These are phyloP conservation scores for Xylaria sp. DNA, from an alignment of 2,329 filamentous ascomycete genomes.

Conservation along the genomic window DNA sequence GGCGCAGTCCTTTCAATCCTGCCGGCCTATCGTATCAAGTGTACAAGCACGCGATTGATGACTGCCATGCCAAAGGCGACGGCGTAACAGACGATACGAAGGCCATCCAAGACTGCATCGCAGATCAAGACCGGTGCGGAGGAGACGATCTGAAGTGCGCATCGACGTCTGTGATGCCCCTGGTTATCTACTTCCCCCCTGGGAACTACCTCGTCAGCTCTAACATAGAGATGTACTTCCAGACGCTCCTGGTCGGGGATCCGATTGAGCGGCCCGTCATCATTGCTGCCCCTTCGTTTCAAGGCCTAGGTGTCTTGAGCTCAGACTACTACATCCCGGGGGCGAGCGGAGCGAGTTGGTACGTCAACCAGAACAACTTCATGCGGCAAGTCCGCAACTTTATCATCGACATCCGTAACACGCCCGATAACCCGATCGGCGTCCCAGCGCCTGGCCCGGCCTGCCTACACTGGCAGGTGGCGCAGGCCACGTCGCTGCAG, in stretches of 20 bases:
- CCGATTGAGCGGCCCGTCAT: conserved; percentile 14
- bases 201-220: conserved; percentile 9
- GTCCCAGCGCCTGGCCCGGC: not conserved
- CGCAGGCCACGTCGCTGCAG: conserved; percentile 22
- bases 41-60: too few relatives aligned
- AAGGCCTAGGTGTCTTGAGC: conserved; percentile 16
- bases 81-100: not conserved
- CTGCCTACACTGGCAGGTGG: conserved; percentile 18
- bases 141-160: conserved; percentile 1
- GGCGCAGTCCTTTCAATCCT: too few relatives aligned
- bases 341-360: conserved; percentile 7
- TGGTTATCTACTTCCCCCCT: conserved; percentile 19
- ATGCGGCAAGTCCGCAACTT: conserved; percentile 25
- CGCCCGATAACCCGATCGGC: not conserved
- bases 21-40: too few relatives aligned
- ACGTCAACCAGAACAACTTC: conserved; percentile 16
- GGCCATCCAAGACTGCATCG: conserved; percentile 13
- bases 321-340: conserved; percentile 16
- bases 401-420: conserved; percentile 14
- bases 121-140: conserved; percentile 22
- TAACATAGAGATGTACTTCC: conserved; percentile 10
- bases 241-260: conserved; percentile 16
- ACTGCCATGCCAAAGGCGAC: too few relatives aligned
- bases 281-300: not conserved
- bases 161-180: conserved; percentile 7